phyloP scores from a whole-genome alignment of 208 protist species.

The Entamoeba invadens region DNA sequence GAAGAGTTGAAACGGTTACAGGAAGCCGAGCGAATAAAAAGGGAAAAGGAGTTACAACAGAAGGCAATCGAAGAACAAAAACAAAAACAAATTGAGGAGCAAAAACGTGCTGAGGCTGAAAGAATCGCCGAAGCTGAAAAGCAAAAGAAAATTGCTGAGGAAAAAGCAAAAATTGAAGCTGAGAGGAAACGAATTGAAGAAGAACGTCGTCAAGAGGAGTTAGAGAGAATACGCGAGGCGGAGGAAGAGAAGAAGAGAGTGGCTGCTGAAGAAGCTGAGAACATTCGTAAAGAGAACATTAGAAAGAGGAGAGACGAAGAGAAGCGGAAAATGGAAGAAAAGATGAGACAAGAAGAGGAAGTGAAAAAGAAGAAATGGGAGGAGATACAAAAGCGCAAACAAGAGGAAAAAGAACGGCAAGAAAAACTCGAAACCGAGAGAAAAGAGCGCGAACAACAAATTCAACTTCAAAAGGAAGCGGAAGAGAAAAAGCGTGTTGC shows the following conservation, averaged over 20 bases:
- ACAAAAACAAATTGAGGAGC: neutral
- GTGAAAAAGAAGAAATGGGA: neutral
- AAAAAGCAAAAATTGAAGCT: neutral
- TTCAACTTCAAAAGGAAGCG: neutral
- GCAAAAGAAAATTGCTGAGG: neutral
- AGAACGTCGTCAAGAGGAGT: neutral
- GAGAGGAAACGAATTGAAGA: neutral
- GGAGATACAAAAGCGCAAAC: neutral
- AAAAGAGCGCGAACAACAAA: conserved; percentile 10
- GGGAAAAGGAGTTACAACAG: neutral
- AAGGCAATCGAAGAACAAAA: neutral
- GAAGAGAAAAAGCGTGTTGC: neutral
- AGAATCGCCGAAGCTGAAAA: neutral
- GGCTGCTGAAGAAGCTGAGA: neutral
- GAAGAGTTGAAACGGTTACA: neutral
- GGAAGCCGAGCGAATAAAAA: neutral
- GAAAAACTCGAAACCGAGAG: neutral
- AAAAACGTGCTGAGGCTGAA: neutral
- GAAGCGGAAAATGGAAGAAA: conserved; percentile 1
- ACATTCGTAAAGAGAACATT: neutral
- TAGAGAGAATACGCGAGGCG: neutral
- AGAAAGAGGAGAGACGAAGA: neutral
- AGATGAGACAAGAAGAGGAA: neutral
- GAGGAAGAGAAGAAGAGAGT: conserved; percentile 12
- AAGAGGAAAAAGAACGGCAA: conserved; percentile 20